Base-by-base conservation (phyloP, 495 filamentous ascomycete genomes). In the Polyplosphaeria fusca region DNA sequence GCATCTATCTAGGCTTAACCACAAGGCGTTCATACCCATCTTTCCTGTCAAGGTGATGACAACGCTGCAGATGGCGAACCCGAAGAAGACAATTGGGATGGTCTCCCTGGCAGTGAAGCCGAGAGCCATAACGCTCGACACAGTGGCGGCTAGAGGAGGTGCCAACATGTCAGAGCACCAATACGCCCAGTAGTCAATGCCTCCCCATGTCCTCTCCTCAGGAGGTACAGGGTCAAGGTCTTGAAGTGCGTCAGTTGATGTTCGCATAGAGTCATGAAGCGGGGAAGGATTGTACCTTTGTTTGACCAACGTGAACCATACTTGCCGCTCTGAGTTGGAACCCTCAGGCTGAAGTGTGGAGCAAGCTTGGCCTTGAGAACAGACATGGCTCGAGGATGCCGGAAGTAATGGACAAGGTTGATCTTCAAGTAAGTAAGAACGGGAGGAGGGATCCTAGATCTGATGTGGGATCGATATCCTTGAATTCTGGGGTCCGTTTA, bases 221-320 rank as follows among this genome's bases (percentile, higher is more conserved):
- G 70, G 61, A 22, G 73, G 71, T 14, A 77, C 67, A n/a, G 76
- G 76, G 58, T 77, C 76, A 13, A 78, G 71, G 54, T 79, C 74
- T 74, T 23, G 9, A n/a, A 28, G 39, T 48, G 1, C n/a, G 26
- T 41, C 12, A 47, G 49, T 5, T 27, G 7, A 20, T 42, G 32
- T 52, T 22, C 5, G 23, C 5, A n/a, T 27, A 37, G 14, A 24
- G 44, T 45, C n/a, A 5, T 5, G 28, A 14, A 25, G 11, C 37
- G 19, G 13, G 35, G 1, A 13, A 26, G 32, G 52, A 54, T 39
- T 49, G 22, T 52, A 73, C 72, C 72, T 65, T 67, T 73, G 45
- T 77, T 77, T 37, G 71, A 73, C 73, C 72, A 75, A 51, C 70
- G 67, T 23, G 72, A 68, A 26, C 62, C 70, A 57, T 75, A 75